These are phyloP conservation scores for Kwoniella heveanensis DNA, from an alignment of 768 basidiomycete species.

Conservation along the genomic window DNA sequence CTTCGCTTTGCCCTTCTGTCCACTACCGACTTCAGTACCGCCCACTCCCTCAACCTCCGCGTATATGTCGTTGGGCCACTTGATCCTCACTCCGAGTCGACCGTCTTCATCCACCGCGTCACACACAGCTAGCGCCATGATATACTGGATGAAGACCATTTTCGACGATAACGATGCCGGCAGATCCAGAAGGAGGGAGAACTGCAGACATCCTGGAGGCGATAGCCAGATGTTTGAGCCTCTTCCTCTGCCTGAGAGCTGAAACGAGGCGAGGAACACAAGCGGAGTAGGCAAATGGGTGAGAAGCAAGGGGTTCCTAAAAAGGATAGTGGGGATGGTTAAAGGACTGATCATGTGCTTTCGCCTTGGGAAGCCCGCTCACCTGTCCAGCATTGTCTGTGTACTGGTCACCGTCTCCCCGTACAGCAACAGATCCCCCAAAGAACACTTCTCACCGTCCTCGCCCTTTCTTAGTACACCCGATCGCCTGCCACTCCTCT, in stretches of 20 bases:
- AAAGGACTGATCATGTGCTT: too few relatives aligned
- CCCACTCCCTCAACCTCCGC: constrained; percentile 62
- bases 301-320: constrained; percentile 75
- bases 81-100: constrained; percentile 70
- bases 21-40: constrained; percentile 53
- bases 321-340: background rate
- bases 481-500: constrained; percentile 32
- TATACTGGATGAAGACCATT: constrained; percentile 90
- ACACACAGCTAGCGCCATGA: constrained; percentile 84
- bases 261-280: constrained; percentile 81
- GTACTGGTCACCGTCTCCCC: constrained; percentile 90
- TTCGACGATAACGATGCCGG: constrained; percentile 62
- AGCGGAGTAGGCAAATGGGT: constrained; percentile 71
- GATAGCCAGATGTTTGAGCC: constrained; percentile 91
- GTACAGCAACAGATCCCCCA: constrained; percentile 80
- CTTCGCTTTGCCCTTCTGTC: constrained; percentile 65
- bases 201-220: constrained; percentile 81
- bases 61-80: constrained; percentile 98
- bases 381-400: constrained; percentile 93
- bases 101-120: constrained; percentile 72
- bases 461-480: constrained; percentile 25
- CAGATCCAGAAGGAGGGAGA: constrained; percentile 73
- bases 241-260: constrained; percentile 83
- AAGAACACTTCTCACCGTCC: constrained; percentile 53
- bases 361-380: constrained; percentile 48